Conservation (phyloP, 192 early-diverging fungal genomes). For the Coemansia sp. region DNA sequence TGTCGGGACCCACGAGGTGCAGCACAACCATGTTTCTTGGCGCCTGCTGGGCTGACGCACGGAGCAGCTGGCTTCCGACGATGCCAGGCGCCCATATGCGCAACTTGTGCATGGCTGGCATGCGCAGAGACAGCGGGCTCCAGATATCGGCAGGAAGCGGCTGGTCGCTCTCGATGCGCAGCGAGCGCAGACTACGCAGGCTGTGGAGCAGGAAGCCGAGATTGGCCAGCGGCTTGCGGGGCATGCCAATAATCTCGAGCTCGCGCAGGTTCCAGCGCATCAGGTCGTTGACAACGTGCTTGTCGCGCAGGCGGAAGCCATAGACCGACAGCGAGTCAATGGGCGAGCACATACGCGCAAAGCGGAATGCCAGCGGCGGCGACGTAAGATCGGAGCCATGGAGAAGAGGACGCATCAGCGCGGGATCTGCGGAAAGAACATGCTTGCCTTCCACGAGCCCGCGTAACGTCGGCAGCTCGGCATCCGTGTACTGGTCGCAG, state of each 20-base stretch:
- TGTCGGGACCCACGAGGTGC: constrained; percentile 32
- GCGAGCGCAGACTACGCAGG: constrained; percentile 29
- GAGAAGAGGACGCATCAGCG: constrained; percentile 35
- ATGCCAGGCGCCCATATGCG: constrained; percentile 45
- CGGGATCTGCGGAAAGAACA: constrained; percentile 36
- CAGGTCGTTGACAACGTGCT: constrained; percentile 40
- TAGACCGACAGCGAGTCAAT: constrained; percentile 45
- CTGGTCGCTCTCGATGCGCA: constrained; percentile 45
- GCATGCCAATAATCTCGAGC: constrained; percentile 45
- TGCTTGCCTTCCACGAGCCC: constrained; percentile 42
- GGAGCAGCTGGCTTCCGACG: constrained; percentile 20
- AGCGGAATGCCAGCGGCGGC: constrained; percentile 39
- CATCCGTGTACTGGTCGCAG: constrained; percentile 13
- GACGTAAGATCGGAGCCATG: constrained; percentile 45
- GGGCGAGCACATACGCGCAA: constrained; percentile 45
- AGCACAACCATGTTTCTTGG: constrained; percentile 23
- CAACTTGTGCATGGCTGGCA: constrained; percentile 28
- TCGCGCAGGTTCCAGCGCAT: constrained; percentile 52
- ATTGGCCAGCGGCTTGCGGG: constrained; percentile 41
- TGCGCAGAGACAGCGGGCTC: constrained; percentile 33
- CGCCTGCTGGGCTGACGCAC: constrained; percentile 3
- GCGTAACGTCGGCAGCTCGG: constrained; percentile 41
- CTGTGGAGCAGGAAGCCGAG: constrained; percentile 34
- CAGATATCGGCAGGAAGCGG: constrained; percentile 36
- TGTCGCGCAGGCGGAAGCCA: constrained; percentile 47